Percentiles rank a stretch among this genome's conserved stretches.
Conservation (phyloP, 768 basidiomycete species). For the Xanthoconium stramineum region DNA sequence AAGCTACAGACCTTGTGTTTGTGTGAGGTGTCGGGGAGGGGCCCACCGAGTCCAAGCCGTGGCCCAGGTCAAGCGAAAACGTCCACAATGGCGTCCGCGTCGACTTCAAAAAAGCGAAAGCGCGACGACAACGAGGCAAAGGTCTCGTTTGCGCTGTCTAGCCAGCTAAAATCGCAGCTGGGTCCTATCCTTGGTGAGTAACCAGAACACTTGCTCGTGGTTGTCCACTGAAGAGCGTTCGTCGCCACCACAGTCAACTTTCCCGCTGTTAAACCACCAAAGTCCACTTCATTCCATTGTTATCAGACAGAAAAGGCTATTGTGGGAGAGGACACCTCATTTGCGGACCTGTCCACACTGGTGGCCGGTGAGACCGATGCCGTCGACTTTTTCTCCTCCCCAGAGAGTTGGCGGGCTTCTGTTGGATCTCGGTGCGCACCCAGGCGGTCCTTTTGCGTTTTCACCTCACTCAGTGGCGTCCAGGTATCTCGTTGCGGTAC, state of each 20-base stretch:
- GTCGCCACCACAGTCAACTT: constrained; percentile 48
- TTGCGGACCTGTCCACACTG: constrained; percentile 35
- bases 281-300: constrained; percentile 57
- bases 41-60: background rate
- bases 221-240: constrained; percentile 17
- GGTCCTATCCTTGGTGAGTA: constrained; percentile 54
- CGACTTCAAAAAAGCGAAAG: constrained; percentile 49
- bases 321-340: constrained; percentile 26
- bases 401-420: constrained; percentile 48
- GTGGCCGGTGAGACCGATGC: constrained; percentile 82
- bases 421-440: constrained; percentile 65
- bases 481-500: constrained; percentile 83
- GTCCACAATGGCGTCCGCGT: constrained; percentile 23
- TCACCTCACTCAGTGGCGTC: background rate
- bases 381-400: constrained; percentile 76
- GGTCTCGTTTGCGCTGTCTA: constrained; percentile 37
- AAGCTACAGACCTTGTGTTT: constrained; percentile 21
- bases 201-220: constrained; percentile 19
- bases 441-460: background rate
- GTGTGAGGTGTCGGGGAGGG: constrained; percentile 16
- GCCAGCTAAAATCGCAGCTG: constrained; percentile 33
- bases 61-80: constrained; percentile 4
- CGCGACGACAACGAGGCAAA: constrained; percentile 35
- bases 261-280: constrained; percentile 59
- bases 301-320: constrained; percentile 42